phyloP scores from a whole-genome alignment of 2,329 filamentous ascomycete species.

The Pseudogymnoascus sp. region DNA sequence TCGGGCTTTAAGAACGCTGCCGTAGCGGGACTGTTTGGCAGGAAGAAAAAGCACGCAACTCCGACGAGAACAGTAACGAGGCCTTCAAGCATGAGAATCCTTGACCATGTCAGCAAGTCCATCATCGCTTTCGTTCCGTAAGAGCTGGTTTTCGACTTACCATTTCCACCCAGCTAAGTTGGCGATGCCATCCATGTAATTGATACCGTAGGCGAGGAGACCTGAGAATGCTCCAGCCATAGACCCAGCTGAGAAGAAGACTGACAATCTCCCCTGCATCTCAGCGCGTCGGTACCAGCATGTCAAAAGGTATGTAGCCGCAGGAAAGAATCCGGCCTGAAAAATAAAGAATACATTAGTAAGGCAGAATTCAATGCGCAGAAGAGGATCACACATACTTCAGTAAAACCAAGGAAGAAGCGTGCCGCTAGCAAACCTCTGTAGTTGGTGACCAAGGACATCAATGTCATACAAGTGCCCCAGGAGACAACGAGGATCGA shows the following conservation, averaged over 20 bases:
- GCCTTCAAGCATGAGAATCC: slow-evolving; percentile 32
- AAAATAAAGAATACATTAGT: not conserved
- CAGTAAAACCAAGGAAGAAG: slow-evolving; percentile 54
- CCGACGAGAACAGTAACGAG: slow-evolving; percentile 30
- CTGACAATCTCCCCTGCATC: not conserved
- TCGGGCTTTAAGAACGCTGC: slow-evolving; percentile 61
- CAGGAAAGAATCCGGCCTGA: slow-evolving; percentile 15
- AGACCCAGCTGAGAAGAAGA: not conserved
- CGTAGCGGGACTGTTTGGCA: slow-evolving; percentile 71
- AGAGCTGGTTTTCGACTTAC: not conserved
- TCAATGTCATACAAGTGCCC: slow-evolving; percentile 39
- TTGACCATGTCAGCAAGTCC: not conserved
- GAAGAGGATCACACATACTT: slow-evolving; percentile 20
- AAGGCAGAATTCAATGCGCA: not conserved
- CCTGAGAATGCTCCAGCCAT: not conserved
- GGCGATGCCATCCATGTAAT: not conserved
- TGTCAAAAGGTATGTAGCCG: slow-evolving; percentile 13
- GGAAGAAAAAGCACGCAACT: slow-evolving; percentile 39
- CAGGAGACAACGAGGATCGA: slow-evolving; percentile 31
- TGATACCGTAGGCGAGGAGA: not conserved
- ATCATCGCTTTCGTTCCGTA: not conserved
- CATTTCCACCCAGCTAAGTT: not conserved
- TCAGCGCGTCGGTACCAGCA: slow-evolving; percentile 14
- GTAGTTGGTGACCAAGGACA: slow-evolving; percentile 56
- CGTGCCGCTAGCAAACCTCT: slow-evolving; percentile 52